Evolutionary conservation across 805 yeast species (phyloP), one percentile per base, ranked within the genome.

Genomic region (Monosporozyma unispora): DNA sequence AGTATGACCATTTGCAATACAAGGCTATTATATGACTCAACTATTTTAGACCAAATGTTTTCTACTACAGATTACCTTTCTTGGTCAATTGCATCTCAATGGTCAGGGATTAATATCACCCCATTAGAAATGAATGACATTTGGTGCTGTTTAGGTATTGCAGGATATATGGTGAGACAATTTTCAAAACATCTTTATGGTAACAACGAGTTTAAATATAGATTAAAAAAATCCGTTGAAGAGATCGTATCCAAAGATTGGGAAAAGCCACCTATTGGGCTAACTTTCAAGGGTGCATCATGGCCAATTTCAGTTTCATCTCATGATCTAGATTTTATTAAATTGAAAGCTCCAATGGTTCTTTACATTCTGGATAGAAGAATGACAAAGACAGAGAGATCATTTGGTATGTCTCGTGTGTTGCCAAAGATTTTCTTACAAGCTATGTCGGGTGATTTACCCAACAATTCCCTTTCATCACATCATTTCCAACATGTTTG

Each of bases 331-430:
- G 74, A 72, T 0, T 91, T 91, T 58, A 67, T 91, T 19, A 75
- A 75, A 42, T 68, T 91, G 45, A 93, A 93, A 60, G 82, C 96
- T 0, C 96, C 98, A 0, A 70, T 90, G 47, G 90, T 93, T 1
- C 63, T 93, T 44, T 84, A 79, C 58, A 89, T 91, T 38, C 70
- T 93, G 27, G 97, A 93, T 62, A 77, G 87, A 44, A 74, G 99
- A 54, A 88, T 93, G 96, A 90, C 96, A 0, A 93, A 93, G 62
- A 88, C 97, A 1, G 98, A 95, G 62, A 83, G 90, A 54, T 85
- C 96, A 0, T 85, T 93, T 64, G 99, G 99, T 2, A 71, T 93
- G 52, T 80, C 90, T 3, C 79, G 99, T 54, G 97, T 88, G 0
- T 76, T 93, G 23, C 96, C 98, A 0, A 93, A 91, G 57, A 72